These are phyloP conservation scores for Cladosporium austrohemisphaericum DNA, from an alignment of 2,329 filamentous ascomycete species.

Conservation along the genomic window DNA sequence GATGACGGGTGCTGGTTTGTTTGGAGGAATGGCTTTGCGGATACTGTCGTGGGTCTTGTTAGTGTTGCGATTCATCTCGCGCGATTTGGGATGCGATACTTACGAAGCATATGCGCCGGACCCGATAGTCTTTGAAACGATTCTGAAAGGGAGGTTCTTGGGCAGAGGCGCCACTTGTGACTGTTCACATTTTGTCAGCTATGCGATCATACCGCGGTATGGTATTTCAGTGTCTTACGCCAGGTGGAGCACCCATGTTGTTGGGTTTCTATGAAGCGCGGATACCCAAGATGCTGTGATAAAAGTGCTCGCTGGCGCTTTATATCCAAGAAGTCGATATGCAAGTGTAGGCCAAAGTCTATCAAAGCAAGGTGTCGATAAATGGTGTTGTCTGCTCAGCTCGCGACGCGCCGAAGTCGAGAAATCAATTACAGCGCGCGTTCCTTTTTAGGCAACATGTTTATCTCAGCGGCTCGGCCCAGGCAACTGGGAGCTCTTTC, in stretches of 20 bases:
- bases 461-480: not conserved
- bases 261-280: not conserved
- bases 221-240: constrained; percentile 22
- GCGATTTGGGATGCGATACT: constrained; percentile 35
- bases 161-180: constrained; percentile 89
- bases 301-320: not conserved
- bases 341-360: too few species aligned
- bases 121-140: constrained; percentile 94
- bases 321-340: too few species aligned
- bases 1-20: constrained; percentile 70
- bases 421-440: not conserved
- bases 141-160: constrained; percentile 79
- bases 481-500: not conserved
- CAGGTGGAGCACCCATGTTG: constrained; percentile 30
- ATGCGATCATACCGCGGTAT: too few species aligned
- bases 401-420: not conserved
- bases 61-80: not conserved
- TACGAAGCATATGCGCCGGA: constrained; percentile 93
- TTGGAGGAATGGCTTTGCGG: constrained; percentile 82
- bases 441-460: constrained; percentile 15
- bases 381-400: too few species aligned
- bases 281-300: not conserved
- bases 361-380: too few species aligned
- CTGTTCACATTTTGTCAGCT: constrained; percentile 39
- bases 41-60: constrained; percentile 56